Base-by-base conservation (phyloP, 2,329 filamentous ascomycete genomes). In the Venturia aucupariae region DNA sequence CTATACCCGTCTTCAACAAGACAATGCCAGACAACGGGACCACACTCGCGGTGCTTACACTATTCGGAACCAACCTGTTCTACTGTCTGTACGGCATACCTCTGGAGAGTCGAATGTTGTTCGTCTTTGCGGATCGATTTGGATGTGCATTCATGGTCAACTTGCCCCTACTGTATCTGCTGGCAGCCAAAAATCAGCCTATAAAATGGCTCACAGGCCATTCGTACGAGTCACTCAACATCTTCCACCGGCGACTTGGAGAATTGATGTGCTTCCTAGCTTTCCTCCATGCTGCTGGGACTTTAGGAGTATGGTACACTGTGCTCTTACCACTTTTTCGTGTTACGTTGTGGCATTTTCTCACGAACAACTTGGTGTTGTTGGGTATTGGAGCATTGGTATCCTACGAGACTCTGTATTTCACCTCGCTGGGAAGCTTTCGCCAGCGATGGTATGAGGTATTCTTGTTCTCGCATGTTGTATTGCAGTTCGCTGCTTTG, bases 101-200 rank as follows among this genome's bases (percentile, higher is more conserved):
- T 0, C 71, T 84, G 22, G 74, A 75, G 15, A 68, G 77, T n/a
- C 46, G 46, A 27, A 72, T 76, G 59, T 75, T 84, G 64, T 84
- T 86, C 70, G 78, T 84, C 63, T 80, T 86, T 60, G 81, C 82
- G 65, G 84, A 87, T 69, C 77, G 84, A 38, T 79, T 81, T 44
- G 83, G 83, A 5, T 76, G 82, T 51, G 70, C 86, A 2, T 82
- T 82, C 68, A 76, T 77, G 19, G 76, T 77, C 13, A 83, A 82
- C 64, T 72, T 83, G 1, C 80, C 81, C 3, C 72, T 82, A 46
- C 76, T 88, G 3, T 88, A 89, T 71, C 75, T 88, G 4, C 77
- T 89, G 3, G 81, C 83, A 1, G 86, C 86, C 39, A 89, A 89
- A 72, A 88, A 85, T 66, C 85, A 87, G 67, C 86, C 86, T 0